A percentile compares a stretch with the other conserved stretches of the same genome.
Conservation (phyloP, 2,329 filamentous ascomycete species). For the Cercospora canescens region DNA sequence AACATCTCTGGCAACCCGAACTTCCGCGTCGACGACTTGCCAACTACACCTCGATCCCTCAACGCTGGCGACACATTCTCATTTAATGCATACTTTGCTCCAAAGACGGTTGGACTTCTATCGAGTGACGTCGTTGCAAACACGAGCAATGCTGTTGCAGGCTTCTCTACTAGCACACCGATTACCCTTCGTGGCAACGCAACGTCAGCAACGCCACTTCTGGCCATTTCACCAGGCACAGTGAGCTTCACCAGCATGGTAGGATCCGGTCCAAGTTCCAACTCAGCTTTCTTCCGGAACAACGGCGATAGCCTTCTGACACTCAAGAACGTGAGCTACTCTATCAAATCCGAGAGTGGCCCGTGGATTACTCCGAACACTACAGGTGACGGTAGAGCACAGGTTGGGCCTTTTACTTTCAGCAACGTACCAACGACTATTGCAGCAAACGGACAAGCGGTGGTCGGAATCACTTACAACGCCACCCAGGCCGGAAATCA, state of each 20-base stretch:
- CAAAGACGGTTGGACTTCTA: slow-evolving; percentile 4
- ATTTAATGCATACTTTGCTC: slow-evolving; percentile 9
- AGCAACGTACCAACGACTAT: slow-evolving; percentile 7
- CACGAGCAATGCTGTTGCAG: slow-evolving; percentile 9
- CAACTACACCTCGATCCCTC: slow-evolving; percentile 2
- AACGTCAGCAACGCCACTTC: slow-evolving; percentile 1
- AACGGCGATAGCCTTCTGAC: slow-evolving; percentile 5
- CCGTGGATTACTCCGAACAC: slow-evolving; percentile 10
- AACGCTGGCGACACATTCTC: slow-evolving; percentile 1
- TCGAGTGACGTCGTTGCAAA: slow-evolving; percentile 7
- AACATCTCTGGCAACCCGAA: slow-evolving; percentile 11
- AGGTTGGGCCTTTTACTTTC: slow-evolving; percentile 11
- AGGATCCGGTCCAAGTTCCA: slow-evolving; percentile 2
- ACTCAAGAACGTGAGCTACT: slow-evolving; percentile 2
- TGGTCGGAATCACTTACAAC: slow-evolving; percentile 8
- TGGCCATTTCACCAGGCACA: slow-evolving; percentile 1
- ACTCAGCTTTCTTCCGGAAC: slow-evolving; percentile 7
- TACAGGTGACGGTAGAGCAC: slow-evolving; percentile 3
- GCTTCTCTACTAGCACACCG: slow-evolving; percentile 8
- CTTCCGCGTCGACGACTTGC: slow-evolving; percentile 2
- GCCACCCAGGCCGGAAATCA: slow-evolving; percentile 8
- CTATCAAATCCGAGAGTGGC: slow-evolving; percentile 1
- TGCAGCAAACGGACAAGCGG: background rate
- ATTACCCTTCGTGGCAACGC: slow-evolving; percentile 8
- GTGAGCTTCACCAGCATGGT: slow-evolving; percentile 4